A percentile compares a stretch with the other conserved stretches of the same genome.
phyloP scores from a whole-genome alignment of 2,329 filamentous ascomycete species.

The Fusarium nematophilum region DNA sequence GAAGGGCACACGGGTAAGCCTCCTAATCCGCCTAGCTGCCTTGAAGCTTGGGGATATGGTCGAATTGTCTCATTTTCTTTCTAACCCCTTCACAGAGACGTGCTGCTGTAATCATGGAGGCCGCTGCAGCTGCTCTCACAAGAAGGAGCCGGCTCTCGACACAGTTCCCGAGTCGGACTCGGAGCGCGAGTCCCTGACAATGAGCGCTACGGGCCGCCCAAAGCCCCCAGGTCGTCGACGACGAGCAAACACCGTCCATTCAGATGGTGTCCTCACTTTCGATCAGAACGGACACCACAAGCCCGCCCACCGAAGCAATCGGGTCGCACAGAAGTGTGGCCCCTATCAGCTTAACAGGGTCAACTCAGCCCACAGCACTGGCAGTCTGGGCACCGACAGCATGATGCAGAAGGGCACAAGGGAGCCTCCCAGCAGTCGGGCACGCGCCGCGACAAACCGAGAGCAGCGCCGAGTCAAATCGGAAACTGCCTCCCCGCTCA shows the following conservation, averaged over 20 bases:
- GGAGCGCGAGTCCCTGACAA: constrained; percentile 56
- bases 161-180: constrained; percentile 74
- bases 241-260: constrained; percentile 71
- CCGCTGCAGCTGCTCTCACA: constrained; percentile 72
- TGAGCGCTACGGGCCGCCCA: constrained; percentile 46
- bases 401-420: constrained; percentile 53
- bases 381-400: constrained; percentile 58
- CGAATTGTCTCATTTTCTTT: constrained; percentile 27
- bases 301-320: constrained; percentile 69
- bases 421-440: constrained; percentile 51
- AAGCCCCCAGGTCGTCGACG: constrained; percentile 62
- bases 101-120: constrained; percentile 78
- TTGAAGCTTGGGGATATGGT: constrained; percentile 10
- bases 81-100: constrained; percentile 60
- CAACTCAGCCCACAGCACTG: constrained; percentile 66
- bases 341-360: constrained; percentile 71
- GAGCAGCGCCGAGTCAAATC: constrained; percentile 69
- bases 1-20: constrained; percentile 70
- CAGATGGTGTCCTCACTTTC: constrained; percentile 68
- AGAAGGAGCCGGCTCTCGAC: constrained; percentile 70
- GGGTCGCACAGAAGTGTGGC: constrained; percentile 69
- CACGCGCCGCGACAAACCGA: constrained; percentile 52
- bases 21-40: constrained; percentile 19
- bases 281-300: constrained; percentile 75
- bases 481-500: constrained; percentile 69